Evolutionary conservation across 441 rosid species (phyloP).

Genomic region (Erysimum cheiri): DNA sequence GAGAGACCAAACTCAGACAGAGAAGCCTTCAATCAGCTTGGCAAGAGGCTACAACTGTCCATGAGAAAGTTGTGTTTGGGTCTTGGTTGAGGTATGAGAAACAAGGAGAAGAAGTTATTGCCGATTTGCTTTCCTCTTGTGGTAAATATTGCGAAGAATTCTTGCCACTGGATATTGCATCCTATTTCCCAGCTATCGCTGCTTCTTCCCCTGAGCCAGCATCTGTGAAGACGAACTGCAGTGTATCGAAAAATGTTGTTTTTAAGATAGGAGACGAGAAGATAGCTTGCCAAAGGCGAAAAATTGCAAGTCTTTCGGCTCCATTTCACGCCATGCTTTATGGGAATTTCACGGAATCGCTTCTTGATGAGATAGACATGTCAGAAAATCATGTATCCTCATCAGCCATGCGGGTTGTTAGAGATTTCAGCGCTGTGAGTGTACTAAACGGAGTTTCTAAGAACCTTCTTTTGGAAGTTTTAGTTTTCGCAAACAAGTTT

Average conservation of each 20-base stretch:
- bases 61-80: constrained; percentile 89
- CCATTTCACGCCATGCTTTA: constrained; percentile 93
- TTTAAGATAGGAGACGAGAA: constrained; percentile 81
- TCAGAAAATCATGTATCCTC: constrained; percentile 84
- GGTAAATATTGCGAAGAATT: constrained; percentile 77
- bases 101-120: constrained; percentile 85
- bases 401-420: constrained; percentile 69
- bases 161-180: constrained; percentile 70
- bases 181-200: constrained; percentile 53
- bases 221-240: constrained; percentile 41
- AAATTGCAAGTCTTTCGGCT: constrained; percentile 80
- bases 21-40: constrained; percentile 94
- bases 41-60: constrained; percentile 80
- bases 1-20: constrained; percentile 84
- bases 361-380: constrained; percentile 78
- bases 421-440: constrained; percentile 72
- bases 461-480: constrained; percentile 74
- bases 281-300: constrained; percentile 81
- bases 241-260: constrained; percentile 53
- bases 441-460: constrained; percentile 60
- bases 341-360: constrained; percentile 86
- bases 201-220: constrained; percentile 48
- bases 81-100: constrained; percentile 93
- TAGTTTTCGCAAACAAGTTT: constrained; percentile 83
- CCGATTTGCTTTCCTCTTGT: constrained; percentile 84